These are phyloP conservation scores for Chaetomiaceae sp. DNA, from an alignment of 2,329 filamentous ascomycete genomes.

Conservation along the genomic window DNA sequence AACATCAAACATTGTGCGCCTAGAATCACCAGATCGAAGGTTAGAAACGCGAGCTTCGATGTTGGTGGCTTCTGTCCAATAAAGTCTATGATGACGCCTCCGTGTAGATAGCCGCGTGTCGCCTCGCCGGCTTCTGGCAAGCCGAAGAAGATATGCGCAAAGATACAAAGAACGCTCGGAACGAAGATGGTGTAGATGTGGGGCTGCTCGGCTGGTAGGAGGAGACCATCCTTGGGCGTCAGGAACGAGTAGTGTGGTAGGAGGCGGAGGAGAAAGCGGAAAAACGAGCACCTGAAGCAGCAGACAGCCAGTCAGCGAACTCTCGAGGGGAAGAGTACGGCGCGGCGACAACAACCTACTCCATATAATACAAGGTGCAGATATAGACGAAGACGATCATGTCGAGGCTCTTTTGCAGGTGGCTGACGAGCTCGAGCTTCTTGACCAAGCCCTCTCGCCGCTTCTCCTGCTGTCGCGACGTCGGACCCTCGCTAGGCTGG, in stretches of 20 bases:
- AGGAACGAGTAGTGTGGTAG: conserved; percentile 60
- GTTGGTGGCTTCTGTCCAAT: conserved; percentile 61
- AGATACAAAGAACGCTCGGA: conserved; percentile 57
- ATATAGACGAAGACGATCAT: conserved; percentile 61
- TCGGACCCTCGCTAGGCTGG: conserved; percentile 13
- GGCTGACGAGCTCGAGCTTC: conserved; percentile 57
- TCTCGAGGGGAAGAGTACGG: no score
- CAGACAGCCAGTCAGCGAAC: no score
- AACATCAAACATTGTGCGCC: conserved; percentile 60
- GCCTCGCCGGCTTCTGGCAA: conserved; percentile 56
- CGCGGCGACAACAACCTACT: no score
- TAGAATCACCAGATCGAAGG: conserved; percentile 54
- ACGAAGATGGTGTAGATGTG: conserved; percentile 56
- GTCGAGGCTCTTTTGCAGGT: conserved; percentile 59
- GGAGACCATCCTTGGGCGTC: conserved; percentile 57
- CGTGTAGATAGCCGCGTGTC: conserved; percentile 61
- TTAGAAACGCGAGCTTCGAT: conserved; percentile 51
- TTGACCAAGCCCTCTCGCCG: conserved; percentile 40
- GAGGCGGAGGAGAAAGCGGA: conserved; percentile 56
- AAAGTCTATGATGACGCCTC: conserved; percentile 63
- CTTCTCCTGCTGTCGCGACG: conserved; percentile 24
- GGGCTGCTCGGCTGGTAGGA: conserved; percentile 52
- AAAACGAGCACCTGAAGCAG: conserved; percentile 60
- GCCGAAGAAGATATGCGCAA: conserved; percentile 54
- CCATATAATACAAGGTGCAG: conserved; percentile 65